Percentiles rank a stretch among this genome's conserved stretches.
phyloP scores from a whole-genome alignment of 148 eudicot genomes.

The Nyssa sinensis region DNA sequence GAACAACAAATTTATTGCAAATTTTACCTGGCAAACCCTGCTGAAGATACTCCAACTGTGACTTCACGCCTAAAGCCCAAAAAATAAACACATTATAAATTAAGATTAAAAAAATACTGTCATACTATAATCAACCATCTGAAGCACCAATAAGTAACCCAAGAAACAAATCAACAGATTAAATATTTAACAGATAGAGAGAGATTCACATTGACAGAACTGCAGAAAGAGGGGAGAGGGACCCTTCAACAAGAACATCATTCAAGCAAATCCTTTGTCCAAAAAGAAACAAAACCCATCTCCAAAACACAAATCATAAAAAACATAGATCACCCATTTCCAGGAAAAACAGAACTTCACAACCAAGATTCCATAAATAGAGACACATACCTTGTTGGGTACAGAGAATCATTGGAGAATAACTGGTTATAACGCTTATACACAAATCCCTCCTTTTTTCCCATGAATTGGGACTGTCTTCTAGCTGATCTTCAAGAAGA shows the following conservation, averaged over 20 bases:
- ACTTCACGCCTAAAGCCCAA: constrained; percentile 61
- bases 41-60: constrained; percentile 84
- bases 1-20: background rate
- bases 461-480: constrained; percentile 87
- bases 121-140: background rate
- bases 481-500: constrained; percentile 83
- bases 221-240: background rate
- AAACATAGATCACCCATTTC: constrained; percentile 18
- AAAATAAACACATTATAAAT: background rate
- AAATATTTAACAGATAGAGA: background rate
- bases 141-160: constrained; percentile 4
- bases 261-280: background rate
- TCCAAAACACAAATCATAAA: constrained; percentile 11
- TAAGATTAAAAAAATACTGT: constrained; percentile 6
- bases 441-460: constrained; percentile 90
- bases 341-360: constrained; percentile 14
- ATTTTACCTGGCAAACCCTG: constrained; percentile 83
- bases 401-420: constrained; percentile 82
- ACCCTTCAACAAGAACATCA: background rate
- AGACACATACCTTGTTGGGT: constrained; percentile 76
- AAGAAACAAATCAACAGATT: background rate
- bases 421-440: constrained; percentile 84
- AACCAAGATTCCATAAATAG: constrained; percentile 16
- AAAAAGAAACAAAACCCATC: constrained; percentile 17
- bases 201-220: too few relatives aligned